Conservation (phyloP, 208 protist genomes). For the Acanthamoeba triangularis region DNA sequence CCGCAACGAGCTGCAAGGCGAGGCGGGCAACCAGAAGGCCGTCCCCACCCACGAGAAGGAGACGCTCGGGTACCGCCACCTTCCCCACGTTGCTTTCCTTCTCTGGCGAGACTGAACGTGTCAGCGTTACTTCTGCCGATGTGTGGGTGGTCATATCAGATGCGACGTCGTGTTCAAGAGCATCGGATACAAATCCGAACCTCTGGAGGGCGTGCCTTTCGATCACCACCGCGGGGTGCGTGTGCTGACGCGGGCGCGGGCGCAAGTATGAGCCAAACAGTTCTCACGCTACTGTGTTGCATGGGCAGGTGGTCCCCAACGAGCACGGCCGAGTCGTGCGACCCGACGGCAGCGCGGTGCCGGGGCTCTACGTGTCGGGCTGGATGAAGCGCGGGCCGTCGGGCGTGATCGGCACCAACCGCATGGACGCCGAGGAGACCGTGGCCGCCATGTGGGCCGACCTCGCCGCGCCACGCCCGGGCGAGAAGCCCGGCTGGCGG, state of each 20-base stretch:
- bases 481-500: background rate
- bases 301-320: background rate
- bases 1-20: slow-evolving; percentile 40
- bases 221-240: slow-evolving; percentile 48
- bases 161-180: slow-evolving; percentile 59
- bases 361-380: slow-evolving; percentile 59
- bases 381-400: slow-evolving; percentile 71
- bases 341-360: background rate
- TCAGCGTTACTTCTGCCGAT: background rate
- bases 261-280: no score
- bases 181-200: slow-evolving; percentile 60
- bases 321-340: background rate
- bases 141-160: background rate
- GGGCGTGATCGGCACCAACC: slow-evolving; percentile 75
- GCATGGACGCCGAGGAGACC: slow-evolving; percentile 68
- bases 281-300: background rate
- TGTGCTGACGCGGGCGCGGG: no score
- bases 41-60: slow-evolving; percentile 56
- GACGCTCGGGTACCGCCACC: background rate
- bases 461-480: background rate
- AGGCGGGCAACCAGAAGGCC: slow-evolving; percentile 20
- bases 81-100: background rate
- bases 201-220: slow-evolving; percentile 57
- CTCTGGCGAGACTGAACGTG: background rate
- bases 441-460: slow-evolving; percentile 37